Conservation (phyloP, 2,329 filamentous ascomycete species). For the Arthrobotrys conoides region DNA sequence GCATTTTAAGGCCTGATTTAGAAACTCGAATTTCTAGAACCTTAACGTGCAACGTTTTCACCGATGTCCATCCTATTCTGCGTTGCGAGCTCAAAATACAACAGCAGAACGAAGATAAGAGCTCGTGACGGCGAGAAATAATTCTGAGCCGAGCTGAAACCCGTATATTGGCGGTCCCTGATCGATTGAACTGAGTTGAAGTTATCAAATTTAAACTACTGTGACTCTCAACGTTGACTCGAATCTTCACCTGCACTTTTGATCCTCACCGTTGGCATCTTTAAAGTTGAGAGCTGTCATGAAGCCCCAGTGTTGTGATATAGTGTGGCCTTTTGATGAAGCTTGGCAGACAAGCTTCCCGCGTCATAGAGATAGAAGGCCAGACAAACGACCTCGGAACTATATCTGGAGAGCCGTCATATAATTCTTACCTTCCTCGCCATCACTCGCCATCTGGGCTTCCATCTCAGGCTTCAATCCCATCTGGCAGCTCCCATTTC, state of each 20-base stretch:
- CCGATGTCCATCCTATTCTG: not conserved
- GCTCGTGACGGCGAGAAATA: not conserved
- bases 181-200: not conserved
- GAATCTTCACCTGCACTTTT: conserved; percentile 24
- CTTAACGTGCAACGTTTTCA: not conserved
- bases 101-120: conserved; percentile 2
- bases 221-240: not conserved
- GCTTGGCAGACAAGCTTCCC: conserved; percentile 53
- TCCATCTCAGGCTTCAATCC: conserved; percentile 29
- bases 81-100: conserved; percentile 22
- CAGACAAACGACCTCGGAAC: conserved; percentile 25
- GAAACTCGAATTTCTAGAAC: not conserved
- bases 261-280: conserved; percentile 7
- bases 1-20: no score
- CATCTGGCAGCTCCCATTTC: not conserved
- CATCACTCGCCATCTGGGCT: conserved; percentile 16
- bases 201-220: not conserved
- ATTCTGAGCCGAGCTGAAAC: not conserved
- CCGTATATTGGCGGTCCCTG: not conserved
- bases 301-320: conserved; percentile 28
- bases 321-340: conserved; percentile 56
- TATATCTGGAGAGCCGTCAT: conserved; percentile 24
- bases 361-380: conserved; percentile 59
- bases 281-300: conserved; percentile 27
- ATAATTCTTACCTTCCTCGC: conserved; percentile 27